Evolutionary conservation across 352 stramenopile genomes (phyloP).

Genomic region (Phytophthora hybrid): DNA sequence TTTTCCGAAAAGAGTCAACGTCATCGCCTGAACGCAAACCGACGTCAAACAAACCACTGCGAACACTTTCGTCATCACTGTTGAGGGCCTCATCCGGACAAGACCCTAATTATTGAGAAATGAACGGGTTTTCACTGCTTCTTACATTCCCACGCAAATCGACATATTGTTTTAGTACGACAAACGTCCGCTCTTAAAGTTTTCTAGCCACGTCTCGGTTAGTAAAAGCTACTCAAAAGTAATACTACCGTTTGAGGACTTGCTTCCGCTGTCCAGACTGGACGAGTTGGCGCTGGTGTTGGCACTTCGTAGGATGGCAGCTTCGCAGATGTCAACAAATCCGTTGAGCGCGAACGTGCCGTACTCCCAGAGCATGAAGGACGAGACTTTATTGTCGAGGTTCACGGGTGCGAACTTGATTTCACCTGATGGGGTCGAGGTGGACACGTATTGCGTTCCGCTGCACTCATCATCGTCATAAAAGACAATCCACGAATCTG

Average conservation of each 20-base stretch:
- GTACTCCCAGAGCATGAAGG: constrained; percentile 45
- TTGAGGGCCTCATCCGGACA: no score
- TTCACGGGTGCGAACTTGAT: constrained; percentile 28
- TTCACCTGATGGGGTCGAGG: constrained; percentile 4
- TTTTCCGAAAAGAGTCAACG: neutral
- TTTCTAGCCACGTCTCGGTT: neutral
- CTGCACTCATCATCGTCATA: constrained; percentile 32
- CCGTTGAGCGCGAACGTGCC: constrained; percentile 16
- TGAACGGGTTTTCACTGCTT: no score
- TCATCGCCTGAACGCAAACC: no score
- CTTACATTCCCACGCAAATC: no score
- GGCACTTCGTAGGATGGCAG: neutral
- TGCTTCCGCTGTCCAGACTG: neutral
- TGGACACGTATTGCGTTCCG: constrained; percentile 19
- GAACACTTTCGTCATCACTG: no score
- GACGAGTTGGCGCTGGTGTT: neutral
- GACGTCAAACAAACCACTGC: neutral
- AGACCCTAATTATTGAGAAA: no score
- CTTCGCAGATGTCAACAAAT: constrained; percentile 29
- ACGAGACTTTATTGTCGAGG: constrained; percentile 39
- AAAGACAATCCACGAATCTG: constrained; percentile 26
- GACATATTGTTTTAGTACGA: neutral
- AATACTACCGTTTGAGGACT: neutral
- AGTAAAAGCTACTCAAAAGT: neutral
- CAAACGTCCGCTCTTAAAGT: neutral